These are phyloP conservation scores for Lasiodiplodia gonubiensis DNA, from an alignment of 2,329 filamentous ascomycete genomes.

Conservation along the genomic window DNA sequence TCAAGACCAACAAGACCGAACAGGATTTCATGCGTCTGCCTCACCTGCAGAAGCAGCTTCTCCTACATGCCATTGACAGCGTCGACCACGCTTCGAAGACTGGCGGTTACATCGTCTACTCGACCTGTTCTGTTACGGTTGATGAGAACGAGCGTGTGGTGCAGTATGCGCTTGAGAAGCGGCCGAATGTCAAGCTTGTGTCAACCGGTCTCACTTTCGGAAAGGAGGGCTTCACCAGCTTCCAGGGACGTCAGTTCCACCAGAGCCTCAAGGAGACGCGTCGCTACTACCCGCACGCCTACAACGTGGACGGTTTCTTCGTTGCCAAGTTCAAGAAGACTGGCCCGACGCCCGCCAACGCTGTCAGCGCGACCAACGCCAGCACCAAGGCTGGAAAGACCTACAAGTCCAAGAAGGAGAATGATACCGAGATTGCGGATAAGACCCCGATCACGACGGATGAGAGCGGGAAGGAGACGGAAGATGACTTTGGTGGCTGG, in stretches of 20 bases:
- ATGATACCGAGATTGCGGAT: conserved; percentile 58
- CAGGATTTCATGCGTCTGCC: conserved; percentile 92
- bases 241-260: conserved; percentile 90
- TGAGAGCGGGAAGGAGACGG: conserved; percentile 39
- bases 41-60: conserved; percentile 91
- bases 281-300: conserved; percentile 86
- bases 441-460: conserved; percentile 64
- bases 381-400: conserved; percentile 40
- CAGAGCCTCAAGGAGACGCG: conserved; percentile 80
- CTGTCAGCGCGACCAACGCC: conserved; percentile 45
- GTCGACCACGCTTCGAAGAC: conserved; percentile 91
- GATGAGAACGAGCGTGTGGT: conserved; percentile 96
- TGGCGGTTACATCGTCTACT: conserved; percentile 94
- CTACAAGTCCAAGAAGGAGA: conserved; percentile 45
- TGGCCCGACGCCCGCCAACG: conserved; percentile 72
- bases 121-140: conserved; percentile 91
- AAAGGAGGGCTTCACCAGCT: conserved; percentile 88
- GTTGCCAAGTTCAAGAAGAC: conserved; percentile 97
- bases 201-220: conserved; percentile 90
- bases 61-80: conserved; percentile 92
- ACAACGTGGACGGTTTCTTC: conserved; percentile 98
- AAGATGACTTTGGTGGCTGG: conserved; percentile 55
- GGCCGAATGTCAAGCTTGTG: conserved; percentile 92
- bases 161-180: conserved; percentile 87
- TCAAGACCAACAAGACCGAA: conserved; percentile 98